These are phyloP conservation scores for Cyclostephanos tholiformis DNA, from an alignment of 108 stramenopile species.

Conservation along the genomic window DNA sequence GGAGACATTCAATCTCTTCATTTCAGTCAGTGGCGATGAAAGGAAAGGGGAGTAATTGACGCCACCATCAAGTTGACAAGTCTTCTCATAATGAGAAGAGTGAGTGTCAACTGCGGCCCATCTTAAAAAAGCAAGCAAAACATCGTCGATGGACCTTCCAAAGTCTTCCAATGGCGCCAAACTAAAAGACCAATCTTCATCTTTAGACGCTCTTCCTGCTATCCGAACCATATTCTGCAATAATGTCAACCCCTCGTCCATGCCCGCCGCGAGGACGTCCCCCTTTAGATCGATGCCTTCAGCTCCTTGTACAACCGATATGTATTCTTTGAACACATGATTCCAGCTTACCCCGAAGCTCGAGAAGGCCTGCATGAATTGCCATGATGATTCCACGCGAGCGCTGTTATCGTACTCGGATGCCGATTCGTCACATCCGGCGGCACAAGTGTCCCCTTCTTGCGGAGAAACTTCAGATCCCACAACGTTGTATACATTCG, in stretches of 20 bases:
- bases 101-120: slow-evolving; percentile 51
- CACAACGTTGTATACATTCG: not conserved
- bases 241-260: slow-evolving; percentile 35
- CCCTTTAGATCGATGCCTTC: slow-evolving; percentile 46
- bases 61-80: slow-evolving; percentile 40
- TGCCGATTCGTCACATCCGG: slow-evolving; percentile 6
- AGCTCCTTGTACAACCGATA: slow-evolving; percentile 43
- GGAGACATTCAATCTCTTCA: slow-evolving; percentile 56
- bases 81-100: slow-evolving; percentile 32
- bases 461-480: not conserved
- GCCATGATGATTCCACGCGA: slow-evolving; percentile 30
- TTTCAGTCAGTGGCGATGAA: slow-evolving; percentile 9
- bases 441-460: not conserved
- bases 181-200: slow-evolving; percentile 47
- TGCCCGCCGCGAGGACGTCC: slow-evolving; percentile 24
- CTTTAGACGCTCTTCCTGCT: slow-evolving; percentile 31
- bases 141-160: slow-evolving; percentile 49
- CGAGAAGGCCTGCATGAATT: slow-evolving; percentile 49
- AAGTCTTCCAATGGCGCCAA: slow-evolving; percentile 42
- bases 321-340: slow-evolving; percentile 47
- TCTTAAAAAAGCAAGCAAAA: slow-evolving; percentile 49
- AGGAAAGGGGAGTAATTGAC: slow-evolving; percentile 28
- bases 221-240: slow-evolving; percentile 33
- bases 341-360: slow-evolving; percentile 49
- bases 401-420: not conserved